These are phyloP conservation scores for Alternaria gaisen DNA, from an alignment of 2,329 filamentous ascomycete genomes.

Conservation along the genomic window DNA sequence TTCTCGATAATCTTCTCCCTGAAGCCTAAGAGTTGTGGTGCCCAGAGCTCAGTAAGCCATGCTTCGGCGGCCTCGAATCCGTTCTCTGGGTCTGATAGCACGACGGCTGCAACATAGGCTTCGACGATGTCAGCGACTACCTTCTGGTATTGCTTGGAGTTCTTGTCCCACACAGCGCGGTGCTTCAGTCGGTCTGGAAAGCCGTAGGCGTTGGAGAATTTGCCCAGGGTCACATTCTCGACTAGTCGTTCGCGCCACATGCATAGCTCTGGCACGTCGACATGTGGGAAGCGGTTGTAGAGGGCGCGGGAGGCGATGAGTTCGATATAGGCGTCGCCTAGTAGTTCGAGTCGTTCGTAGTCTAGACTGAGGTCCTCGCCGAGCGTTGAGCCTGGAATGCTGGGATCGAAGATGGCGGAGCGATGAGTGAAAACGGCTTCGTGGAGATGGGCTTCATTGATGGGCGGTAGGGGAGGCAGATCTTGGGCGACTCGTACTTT, in stretches of 20 bases:
- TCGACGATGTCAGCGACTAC: slow-evolving; percentile 89
- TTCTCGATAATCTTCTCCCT: slow-evolving; percentile 48
- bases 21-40: slow-evolving; percentile 45
- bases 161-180: slow-evolving; percentile 47
- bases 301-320: slow-evolving; percentile 79
- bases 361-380: slow-evolving; percentile 43
- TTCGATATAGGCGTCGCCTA: slow-evolving; percentile 88
- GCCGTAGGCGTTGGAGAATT: slow-evolving; percentile 74
- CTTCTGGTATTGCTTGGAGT: slow-evolving; percentile 63
- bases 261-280: slow-evolving; percentile 73
- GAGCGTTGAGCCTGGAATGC: slow-evolving; percentile 27
- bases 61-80: slow-evolving; percentile 69
- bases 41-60: slow-evolving; percentile 83
- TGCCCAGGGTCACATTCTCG: slow-evolving; percentile 78
- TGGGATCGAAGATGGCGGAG: slow-evolving; percentile 31
- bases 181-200: slow-evolving; percentile 71
- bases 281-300: slow-evolving; percentile 72
- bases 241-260: slow-evolving; percentile 81
- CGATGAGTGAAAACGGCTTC: slow-evolving; percentile 72
- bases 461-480: slow-evolving; percentile 68
- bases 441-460: slow-evolving; percentile 68
- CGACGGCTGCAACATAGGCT: slow-evolving; percentile 82
- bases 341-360: slow-evolving; percentile 88
- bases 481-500: slow-evolving; percentile 42
- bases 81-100: slow-evolving; percentile 70